These are phyloP conservation scores for Colletotrichum godetiae DNA, from an alignment of 2,329 filamentous ascomycete genomes.

Conservation along the genomic window DNA sequence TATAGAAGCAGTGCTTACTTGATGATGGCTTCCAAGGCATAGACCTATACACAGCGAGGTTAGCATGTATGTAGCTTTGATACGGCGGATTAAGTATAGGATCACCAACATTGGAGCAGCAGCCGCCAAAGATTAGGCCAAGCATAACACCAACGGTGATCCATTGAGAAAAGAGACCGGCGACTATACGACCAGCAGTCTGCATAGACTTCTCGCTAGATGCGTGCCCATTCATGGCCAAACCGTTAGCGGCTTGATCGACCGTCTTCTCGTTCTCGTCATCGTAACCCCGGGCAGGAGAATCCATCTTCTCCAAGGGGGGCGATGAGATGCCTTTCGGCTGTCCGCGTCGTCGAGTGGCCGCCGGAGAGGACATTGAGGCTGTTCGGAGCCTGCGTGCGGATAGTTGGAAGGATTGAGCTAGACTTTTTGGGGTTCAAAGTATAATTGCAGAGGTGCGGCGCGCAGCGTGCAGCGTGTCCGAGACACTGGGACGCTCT, in stretches of 20 bases:
- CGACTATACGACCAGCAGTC: conserved; percentile 61
- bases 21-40: conserved; percentile 93
- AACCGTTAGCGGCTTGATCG: neutral
- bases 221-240: conserved; percentile 8
- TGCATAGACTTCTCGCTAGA: conserved; percentile 20
- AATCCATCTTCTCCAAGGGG: conserved; percentile 32
- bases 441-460: neutral
- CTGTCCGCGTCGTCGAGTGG: conserved; percentile 51
- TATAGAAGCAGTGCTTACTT: conserved; percentile 73
- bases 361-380: conserved; percentile 57
- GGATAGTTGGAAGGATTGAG: neutral
- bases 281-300: neutral
- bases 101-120: conserved; percentile 84
- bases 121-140: conserved; percentile 92
- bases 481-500: neutral
- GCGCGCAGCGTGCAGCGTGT: neutral
- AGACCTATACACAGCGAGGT: conserved; percentile 71
- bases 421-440: conserved; percentile 3
- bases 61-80: neutral
- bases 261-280: conserved; percentile 11
- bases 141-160: conserved; percentile 76
- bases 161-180: conserved; percentile 71
- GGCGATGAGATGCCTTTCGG: conserved; percentile 35
- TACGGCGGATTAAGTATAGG: neutral
- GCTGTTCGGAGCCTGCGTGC: conserved; percentile 15